Percentiles rank a stretch among this genome's conserved stretches.
These are phyloP conservation scores for Cutaneotrichosporon sp. DNA, from an alignment of 1,284 basidiomycete species.

Conservation along the genomic window DNA sequence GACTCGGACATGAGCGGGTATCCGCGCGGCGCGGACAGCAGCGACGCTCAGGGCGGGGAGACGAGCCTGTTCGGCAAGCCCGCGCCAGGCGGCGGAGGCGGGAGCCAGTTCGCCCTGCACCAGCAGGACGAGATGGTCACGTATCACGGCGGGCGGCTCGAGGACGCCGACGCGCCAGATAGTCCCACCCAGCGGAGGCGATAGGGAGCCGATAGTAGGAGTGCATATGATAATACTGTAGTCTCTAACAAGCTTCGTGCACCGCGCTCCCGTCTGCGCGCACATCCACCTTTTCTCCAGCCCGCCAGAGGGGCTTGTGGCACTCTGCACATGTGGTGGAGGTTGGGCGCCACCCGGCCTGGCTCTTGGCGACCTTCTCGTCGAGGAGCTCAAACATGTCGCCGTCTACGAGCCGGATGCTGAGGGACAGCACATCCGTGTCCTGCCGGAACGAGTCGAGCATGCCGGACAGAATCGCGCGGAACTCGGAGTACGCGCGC, in stretches of 20 bases:
- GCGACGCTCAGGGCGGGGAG: conserved; percentile 3
- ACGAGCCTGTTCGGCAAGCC: conserved; percentile 7
- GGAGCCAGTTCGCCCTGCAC: conserved; percentile 38
- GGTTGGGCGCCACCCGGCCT: conserved; percentile 50
- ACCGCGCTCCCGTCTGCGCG: conserved; percentile 12
- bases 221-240: conserved; percentile 4
- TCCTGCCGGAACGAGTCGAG: conserved; percentile 90
- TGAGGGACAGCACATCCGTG: conserved; percentile 85
- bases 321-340: conserved; percentile 3
- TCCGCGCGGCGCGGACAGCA: not conserved
- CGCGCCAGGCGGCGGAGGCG: not conserved
- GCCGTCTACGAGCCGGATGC: conserved; percentile 76
- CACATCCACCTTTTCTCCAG: not conserved
- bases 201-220: not conserved
- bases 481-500: conserved; percentile 84
- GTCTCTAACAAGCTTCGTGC: conserved; percentile 6
- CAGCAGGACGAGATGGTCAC: conserved; percentile 53
- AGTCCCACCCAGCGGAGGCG: too few species aligned
- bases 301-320: conserved; percentile 10
- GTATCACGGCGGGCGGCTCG: conserved; percentile 47
- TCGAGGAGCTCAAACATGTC: conserved; percentile 78
- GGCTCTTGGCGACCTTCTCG: conserved; percentile 43
- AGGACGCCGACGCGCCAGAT: conserved; percentile 36
- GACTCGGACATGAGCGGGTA: conserved; percentile 14
- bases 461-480: conserved; percentile 88